phyloP scores from a whole-genome alignment of 768 basidiomycete species.

The Lepiota brunneoincarnata region DNA sequence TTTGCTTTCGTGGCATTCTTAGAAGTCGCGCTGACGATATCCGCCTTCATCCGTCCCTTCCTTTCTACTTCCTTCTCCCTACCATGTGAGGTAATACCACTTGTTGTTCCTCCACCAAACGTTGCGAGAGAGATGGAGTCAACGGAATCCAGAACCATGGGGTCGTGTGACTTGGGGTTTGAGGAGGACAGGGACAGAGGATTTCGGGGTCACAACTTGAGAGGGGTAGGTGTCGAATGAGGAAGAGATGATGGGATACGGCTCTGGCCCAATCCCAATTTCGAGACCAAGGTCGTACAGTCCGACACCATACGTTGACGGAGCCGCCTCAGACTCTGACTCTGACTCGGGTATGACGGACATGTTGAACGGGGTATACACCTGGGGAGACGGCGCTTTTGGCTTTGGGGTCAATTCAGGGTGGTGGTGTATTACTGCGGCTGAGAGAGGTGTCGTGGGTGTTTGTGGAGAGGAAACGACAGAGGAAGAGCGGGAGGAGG shows the following conservation, averaged over 20 bases:
- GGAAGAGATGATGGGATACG: constrained; percentile 5
- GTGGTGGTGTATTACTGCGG: constrained; percentile 2
- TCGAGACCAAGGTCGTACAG: not conserved
- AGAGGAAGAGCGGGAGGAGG: constrained; percentile 19
- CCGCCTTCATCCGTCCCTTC: constrained; percentile 4
- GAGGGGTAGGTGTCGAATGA: not conserved
- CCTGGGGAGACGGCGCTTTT: constrained; percentile 11
- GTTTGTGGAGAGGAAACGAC: constrained; percentile 17
- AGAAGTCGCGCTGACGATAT: constrained; percentile 8
- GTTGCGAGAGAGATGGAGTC: not conserved
- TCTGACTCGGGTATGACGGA: not conserved
- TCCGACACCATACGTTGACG: not conserved
- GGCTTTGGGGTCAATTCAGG: constrained; percentile 2
- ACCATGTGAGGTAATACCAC: constrained; percentile 1
- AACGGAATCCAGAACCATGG: constrained; percentile 1
- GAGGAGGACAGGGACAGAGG: not conserved
- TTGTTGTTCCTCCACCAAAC: not conserved
- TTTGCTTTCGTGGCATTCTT: constrained; percentile 10
- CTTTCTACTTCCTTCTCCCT: not conserved
- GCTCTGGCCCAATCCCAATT: constrained; percentile 1
- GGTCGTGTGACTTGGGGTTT: constrained; percentile 8
- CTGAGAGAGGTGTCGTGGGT: constrained; percentile 14
- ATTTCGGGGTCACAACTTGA: not conserved
- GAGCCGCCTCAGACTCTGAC: no score
- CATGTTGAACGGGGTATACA: constrained; percentile 9